Base-by-base conservation (phyloP, 257 asterid species). In the Nicotiana knightiana region DNA sequence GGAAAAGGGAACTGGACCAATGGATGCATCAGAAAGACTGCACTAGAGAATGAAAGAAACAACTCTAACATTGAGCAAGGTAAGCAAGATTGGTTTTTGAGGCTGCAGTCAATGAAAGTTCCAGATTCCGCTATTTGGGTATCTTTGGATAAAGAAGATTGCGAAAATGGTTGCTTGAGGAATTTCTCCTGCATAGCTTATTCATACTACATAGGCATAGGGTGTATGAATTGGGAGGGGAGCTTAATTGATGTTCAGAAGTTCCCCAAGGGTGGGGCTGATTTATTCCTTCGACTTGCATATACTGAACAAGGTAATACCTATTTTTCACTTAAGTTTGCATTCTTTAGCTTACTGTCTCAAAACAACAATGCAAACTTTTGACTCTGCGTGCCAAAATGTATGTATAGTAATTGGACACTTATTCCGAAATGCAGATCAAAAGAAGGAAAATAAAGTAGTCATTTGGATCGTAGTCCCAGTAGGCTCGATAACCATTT, bases 131-230 rank as follows among this genome's bases (percentile, higher is more conserved):
- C 82, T 79, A 67, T 82, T 67, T 80, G 81, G 84, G 55, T 77
- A 12, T 46, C 87, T 1, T 81, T 81, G 18, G 24, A 11, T 16
- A 82, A 87, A 53, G 83, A 86, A 1, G 85, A 80, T 39, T 90
- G 95, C 64, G 81, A 54, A 37, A 58, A 17, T 3, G 70, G 54
- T n/a, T 93, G 96, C 86, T 77, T 57, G 33, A 61, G 84, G 57
- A 88, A 86, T 53, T 89, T 93, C 83, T 88, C 93, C 32, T 91
- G 93, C 89, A 61, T 88, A 12, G 93, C 95, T 39, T 91, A 88
- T 75, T 88, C 92, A 2, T 79, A 66, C 75, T 84, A 82, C 77
- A 17, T 51, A 9, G 82, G 57, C 7, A 83, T 91, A 6, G 93
- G 95, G 3, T 92, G 95, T 76, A 86, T 91, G 92, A 64, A 87